Conservation (phyloP, 768 basidiomycete species). For the Pluteus cervinus region DNA sequence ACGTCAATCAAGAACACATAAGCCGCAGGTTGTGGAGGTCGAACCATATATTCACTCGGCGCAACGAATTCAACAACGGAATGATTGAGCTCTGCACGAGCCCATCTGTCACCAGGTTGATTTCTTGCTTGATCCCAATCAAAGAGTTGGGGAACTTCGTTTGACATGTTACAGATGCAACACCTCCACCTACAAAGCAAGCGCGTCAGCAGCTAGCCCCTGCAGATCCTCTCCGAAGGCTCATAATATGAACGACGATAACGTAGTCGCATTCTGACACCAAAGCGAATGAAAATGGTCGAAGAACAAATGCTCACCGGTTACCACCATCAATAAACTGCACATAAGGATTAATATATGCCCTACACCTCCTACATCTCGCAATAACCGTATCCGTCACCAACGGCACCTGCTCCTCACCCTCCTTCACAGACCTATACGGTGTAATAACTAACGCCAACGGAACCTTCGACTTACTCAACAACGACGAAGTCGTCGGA, state of each 20-base stretch:
- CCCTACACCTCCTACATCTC: slow-evolving; percentile 90
- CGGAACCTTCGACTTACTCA: slow-evolving; percentile 88
- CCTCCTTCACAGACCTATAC: slow-evolving; percentile 80
- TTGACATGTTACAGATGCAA: slow-evolving; percentile 97
- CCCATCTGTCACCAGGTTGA: slow-evolving; percentile 94
- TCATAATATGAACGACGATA: too few relatives aligned
- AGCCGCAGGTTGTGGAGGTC: slow-evolving; percentile 94
- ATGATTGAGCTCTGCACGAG: slow-evolving; percentile 88
- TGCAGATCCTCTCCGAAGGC: too few relatives aligned
- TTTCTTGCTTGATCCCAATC: slow-evolving; percentile 96
- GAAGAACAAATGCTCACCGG: slow-evolving; percentile 29
- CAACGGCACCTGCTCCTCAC: slow-evolving; percentile 81
- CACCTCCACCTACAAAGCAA: slow-evolving; percentile 79
- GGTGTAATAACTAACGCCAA: slow-evolving; percentile 87
- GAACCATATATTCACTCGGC: slow-evolving; percentile 99
- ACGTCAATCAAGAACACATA: slow-evolving; percentile 98
- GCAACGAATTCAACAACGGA: slow-evolving; percentile 96
- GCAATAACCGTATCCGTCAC: slow-evolving; percentile 93
- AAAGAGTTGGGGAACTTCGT: slow-evolving; percentile 96
- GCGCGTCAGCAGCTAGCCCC: too few relatives aligned
- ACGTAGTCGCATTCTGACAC: too few relatives aligned
- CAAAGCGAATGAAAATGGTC: too few relatives aligned
- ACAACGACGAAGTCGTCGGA: slow-evolving; percentile 81
- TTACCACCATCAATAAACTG: slow-evolving; percentile 98
- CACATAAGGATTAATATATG: slow-evolving; percentile 97